phyloP scores from a whole-genome alignment of 2,329 filamentous ascomycete species.

The Diaporthe sp. region DNA sequence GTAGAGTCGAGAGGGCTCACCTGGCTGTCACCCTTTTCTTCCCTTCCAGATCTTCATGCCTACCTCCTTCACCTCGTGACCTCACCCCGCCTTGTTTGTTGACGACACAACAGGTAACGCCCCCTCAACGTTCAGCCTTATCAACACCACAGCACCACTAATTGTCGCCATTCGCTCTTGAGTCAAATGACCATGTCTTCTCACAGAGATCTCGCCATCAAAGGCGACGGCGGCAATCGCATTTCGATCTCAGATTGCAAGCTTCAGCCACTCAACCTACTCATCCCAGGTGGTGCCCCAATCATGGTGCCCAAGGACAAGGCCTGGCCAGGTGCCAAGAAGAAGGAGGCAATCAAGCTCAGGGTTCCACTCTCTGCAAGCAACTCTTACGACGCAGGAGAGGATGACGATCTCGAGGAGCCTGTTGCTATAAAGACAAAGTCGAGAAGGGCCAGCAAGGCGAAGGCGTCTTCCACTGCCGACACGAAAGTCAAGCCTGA shows the following conservation, averaged over 20 bases:
- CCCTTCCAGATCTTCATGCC: too few species aligned
- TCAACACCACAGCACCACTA: neutral
- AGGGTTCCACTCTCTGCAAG: neutral
- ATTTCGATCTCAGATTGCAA: slow-evolving; percentile 32
- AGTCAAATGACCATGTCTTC: slow-evolving; percentile 14
- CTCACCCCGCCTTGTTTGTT: neutral
- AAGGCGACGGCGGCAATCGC: slow-evolving; percentile 16
- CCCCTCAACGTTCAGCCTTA: too few species aligned
- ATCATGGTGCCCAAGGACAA: slow-evolving; percentile 37
- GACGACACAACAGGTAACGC: neutral
- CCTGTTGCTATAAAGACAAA: neutral
- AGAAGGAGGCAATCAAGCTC: neutral
- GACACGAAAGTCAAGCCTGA: slow-evolving; percentile 18
- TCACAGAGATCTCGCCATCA: slow-evolving; percentile 14
- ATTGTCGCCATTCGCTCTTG: neutral
- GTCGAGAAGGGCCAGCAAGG: slow-evolving; percentile 28
- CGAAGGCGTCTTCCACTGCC: neutral
- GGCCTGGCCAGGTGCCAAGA: slow-evolving; percentile 27
- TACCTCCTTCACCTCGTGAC: neutral
- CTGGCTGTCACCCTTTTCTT: neutral
- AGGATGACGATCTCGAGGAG: slow-evolving; percentile 16
- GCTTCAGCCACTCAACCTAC: slow-evolving; percentile 37
- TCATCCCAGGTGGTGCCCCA: slow-evolving; percentile 37
- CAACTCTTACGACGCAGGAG: slow-evolving; percentile 11
- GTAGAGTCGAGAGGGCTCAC: neutral